Conservation (phyloP, 1,139 yeast genomes). For the Geotrichum candidum region DNA sequence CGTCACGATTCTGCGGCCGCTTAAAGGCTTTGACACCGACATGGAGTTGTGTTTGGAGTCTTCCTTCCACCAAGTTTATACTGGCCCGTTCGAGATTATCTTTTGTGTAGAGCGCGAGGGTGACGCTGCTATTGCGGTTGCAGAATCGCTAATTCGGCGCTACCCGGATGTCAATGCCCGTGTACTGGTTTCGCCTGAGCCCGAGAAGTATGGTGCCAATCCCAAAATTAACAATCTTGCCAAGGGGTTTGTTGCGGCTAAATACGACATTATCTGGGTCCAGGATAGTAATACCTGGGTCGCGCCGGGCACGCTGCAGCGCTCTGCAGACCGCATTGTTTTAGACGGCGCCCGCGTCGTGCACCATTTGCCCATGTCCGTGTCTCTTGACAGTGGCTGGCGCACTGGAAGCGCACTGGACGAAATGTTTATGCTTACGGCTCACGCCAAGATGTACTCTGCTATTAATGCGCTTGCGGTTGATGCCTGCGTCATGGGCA, state of each 20-base stretch:
- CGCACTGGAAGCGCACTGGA: slow-evolving; percentile 65
- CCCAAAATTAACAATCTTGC: slow-evolving; percentile 84
- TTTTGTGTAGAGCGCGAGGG: slow-evolving; percentile 62
- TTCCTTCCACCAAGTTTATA: slow-evolving; percentile 65
- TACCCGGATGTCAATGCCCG: slow-evolving; percentile 57
- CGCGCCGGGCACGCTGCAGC: slow-evolving; percentile 54
- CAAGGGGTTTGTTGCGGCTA: slow-evolving; percentile 65
- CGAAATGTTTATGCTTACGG: slow-evolving; percentile 77
- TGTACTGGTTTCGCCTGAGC: slow-evolving; percentile 40
- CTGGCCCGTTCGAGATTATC: slow-evolving; percentile 57
- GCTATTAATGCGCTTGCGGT: slow-evolving; percentile 68
- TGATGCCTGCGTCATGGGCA: slow-evolving; percentile 94
- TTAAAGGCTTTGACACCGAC: slow-evolving; percentile 79
- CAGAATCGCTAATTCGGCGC: slow-evolving; percentile 44
- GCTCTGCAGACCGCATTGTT: slow-evolving; percentile 47
- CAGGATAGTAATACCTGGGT: slow-evolving; percentile 87
- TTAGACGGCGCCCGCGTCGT: slow-evolving; percentile 46
- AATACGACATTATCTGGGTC: slow-evolving; percentile 77
- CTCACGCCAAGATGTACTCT: slow-evolving; percentile 80
- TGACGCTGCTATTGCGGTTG: slow-evolving; percentile 64
- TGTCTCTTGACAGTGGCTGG: slow-evolving; percentile 36
- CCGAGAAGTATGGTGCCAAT: slow-evolving; percentile 63
- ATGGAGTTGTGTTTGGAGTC: slow-evolving; percentile 61
- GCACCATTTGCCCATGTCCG: slow-evolving; percentile 73
- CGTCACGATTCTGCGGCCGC: slow-evolving; percentile 75